phyloP scores from a whole-genome alignment of 768 basidiomycete species.

The Russula virescens region DNA sequence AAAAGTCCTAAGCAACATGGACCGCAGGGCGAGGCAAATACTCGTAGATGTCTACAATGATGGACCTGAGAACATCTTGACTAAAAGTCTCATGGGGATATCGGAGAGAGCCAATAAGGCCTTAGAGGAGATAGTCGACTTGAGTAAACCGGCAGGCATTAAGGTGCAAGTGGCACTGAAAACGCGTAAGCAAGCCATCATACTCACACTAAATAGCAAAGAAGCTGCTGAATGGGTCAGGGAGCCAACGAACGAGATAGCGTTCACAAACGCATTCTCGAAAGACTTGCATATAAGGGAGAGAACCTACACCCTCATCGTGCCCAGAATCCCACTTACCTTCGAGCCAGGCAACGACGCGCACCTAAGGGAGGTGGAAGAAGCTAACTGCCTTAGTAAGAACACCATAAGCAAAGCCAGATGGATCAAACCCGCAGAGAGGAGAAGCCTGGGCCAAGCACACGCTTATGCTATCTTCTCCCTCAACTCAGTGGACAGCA shows the following conservation, averaged over 20 bases:
- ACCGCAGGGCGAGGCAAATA: too few relatives aligned
- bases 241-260: neutral
- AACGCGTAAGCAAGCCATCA: neutral
- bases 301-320: too few relatives aligned
- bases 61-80: too few relatives aligned
- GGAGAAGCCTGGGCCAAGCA: neutral
- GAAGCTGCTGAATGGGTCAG: neutral
- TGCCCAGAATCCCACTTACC: too few relatives aligned
- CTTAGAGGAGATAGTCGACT: too few relatives aligned
- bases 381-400: neutral
- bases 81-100: too few relatives aligned
- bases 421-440: neutral
- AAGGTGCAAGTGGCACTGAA: too few relatives aligned
- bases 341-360: neutral
- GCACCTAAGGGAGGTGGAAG: neutral
- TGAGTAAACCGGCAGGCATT: too few relatives aligned
- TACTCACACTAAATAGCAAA: neutral
- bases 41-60: too few relatives aligned
- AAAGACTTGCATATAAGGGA: neutral
- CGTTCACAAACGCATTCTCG: neutral
- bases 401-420: neutral
- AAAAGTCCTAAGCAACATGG: too few relatives aligned
- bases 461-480: neutral
- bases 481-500: accelerated
- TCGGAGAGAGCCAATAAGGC: too few relatives aligned